Percentiles rank a stretch among this genome's conserved stretches.
Evolutionary conservation across 306 rosid genomes (phyloP).

Genomic region (Glycine latifolia): DNA sequence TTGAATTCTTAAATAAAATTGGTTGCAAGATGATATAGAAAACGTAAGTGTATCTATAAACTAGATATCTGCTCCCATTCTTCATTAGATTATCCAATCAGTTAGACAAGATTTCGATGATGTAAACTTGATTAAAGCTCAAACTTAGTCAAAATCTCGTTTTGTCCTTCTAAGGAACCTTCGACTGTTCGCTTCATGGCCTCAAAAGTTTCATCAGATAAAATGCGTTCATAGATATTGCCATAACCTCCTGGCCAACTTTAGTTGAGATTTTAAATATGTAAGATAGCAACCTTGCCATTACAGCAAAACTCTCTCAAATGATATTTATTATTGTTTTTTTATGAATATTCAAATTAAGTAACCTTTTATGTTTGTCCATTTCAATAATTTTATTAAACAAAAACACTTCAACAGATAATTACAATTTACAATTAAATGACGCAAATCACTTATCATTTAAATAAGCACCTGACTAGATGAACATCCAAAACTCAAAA

Average conservation of each 20-base stretch:
- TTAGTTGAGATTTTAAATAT: conserved; percentile 63
- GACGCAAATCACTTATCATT: neutral
- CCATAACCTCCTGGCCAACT: conserved; percentile 99
- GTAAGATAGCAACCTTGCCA: conserved; percentile 1
- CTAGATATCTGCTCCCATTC: conserved; percentile 77
- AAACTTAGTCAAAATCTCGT: conserved; percentile 90
- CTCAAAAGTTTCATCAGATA: conserved; percentile 64
- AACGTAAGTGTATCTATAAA: conserved; percentile 23
- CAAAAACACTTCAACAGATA: neutral
- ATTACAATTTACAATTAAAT: neutral
- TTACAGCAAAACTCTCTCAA: neutral
- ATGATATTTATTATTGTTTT: neutral
- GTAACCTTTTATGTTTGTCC: neutral
- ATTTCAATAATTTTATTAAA: neutral
- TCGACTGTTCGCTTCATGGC: conserved; percentile 89
- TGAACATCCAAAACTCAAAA: neutral
- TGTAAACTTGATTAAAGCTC: conserved; percentile 86
- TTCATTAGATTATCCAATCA: conserved; percentile 86
- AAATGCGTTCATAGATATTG: conserved; percentile 82
- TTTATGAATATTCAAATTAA: neutral
- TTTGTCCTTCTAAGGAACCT: conserved; percentile 91
- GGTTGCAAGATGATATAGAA: conserved; percentile 15
- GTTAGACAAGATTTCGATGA: conserved; percentile 84
- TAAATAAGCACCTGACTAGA: neutral
- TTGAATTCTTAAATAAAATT: conserved; percentile 27